A percentile compares a stretch with the other conserved stretches of the same genome.
phyloP scores from a whole-genome alignment of 352 stramenopile genomes.

The Albugo candida region DNA sequence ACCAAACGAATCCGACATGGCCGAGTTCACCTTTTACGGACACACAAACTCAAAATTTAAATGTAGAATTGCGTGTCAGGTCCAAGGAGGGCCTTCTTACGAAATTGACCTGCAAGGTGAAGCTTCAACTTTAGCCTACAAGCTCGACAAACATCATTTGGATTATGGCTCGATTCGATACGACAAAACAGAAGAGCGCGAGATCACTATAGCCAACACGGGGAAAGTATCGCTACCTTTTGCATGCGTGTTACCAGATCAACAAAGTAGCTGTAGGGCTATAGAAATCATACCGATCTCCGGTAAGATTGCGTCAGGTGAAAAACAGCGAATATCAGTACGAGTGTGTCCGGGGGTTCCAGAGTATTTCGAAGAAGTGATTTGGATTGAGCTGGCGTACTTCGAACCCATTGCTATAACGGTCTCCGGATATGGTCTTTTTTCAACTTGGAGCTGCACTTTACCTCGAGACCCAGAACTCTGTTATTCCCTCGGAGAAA shows the following conservation, averaged over 20 bases:
- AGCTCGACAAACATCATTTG: slow-evolving; percentile 76
- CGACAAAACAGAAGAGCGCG: slow-evolving; percentile 82
- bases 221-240: slow-evolving; percentile 86
- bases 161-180: slow-evolving; percentile 90
- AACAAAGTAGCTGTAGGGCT: slow-evolving; percentile 17
- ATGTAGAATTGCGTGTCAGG: slow-evolving; percentile 76
- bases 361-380: slow-evolving; percentile 60
- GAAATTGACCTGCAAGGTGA: slow-evolving; percentile 77
- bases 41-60: slow-evolving; percentile 85
- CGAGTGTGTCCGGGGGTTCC: slow-evolving; percentile 78
- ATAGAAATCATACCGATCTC: slow-evolving; percentile 62
- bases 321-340: slow-evolving; percentile 80
- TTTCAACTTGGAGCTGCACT: slow-evolving; percentile 74
- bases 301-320: slow-evolving; percentile 74
- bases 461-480: slow-evolving; percentile 69
- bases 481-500: slow-evolving; percentile 22
- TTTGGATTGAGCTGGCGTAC: slow-evolving; percentile 87
- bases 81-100: slow-evolving; percentile 88
- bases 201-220: slow-evolving; percentile 84
- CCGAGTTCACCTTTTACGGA: slow-evolving; percentile 89
- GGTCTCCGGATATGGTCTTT: slow-evolving; percentile 78
- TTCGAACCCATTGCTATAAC: slow-evolving; percentile 86
- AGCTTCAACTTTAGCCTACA: slow-evolving; percentile 82
- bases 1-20: slow-evolving; percentile 75
- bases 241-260: slow-evolving; percentile 20